Evolutionary conservation across 768 basidiomycete genomes (phyloP), one percentile per base, ranked within the genome.

Genomic region (Lactarius akahatsu): DNA sequence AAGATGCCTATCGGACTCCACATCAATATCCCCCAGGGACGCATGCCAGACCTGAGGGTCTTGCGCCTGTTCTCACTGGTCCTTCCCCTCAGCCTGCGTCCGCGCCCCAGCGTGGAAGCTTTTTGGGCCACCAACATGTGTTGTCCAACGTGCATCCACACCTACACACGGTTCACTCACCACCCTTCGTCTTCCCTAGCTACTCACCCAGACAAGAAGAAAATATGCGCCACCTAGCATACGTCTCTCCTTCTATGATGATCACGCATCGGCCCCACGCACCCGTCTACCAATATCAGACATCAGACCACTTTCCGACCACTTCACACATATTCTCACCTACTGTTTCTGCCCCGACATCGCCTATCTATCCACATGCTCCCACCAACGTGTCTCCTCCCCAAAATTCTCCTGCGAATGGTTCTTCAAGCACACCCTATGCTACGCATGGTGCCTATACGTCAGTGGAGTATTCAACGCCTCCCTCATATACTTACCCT

Each of bases 221-320:
- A 57, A 58, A 57, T 36, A 26, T 61, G 26, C 64, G 40, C 2
- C 68, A 68, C 66, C 69, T 73, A 62, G 63, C 68, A 20, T 71
- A 72, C 58, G 57, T 68, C 18, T 57, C 72, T 52, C 64, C 71
- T 20, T 67, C 73, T 2, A 77, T 65, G 75, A 74, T 73, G 61
- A 74, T 80, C 57, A 77, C 83, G 73, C 73, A 81, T 61, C 74
- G 70, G 45, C 66, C 72, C 59, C 77, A 76, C 41, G 71, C 75
- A 4, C 77, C 80, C 9, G 74, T 81, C 28, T 81, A 79, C 66
- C 59, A 70, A n/a, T 82, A 77, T 69, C 78, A 75, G 55, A 68
- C 75, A 58, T 73, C 78, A 1, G 78, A 82, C 36, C 73, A 72
- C 30, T 52, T 63, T 52, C 72, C 78, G 13, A 56, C 75, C 8